Conservation (phyloP, 148 eudicot species). For the Gaultheria prostrata region DNA sequence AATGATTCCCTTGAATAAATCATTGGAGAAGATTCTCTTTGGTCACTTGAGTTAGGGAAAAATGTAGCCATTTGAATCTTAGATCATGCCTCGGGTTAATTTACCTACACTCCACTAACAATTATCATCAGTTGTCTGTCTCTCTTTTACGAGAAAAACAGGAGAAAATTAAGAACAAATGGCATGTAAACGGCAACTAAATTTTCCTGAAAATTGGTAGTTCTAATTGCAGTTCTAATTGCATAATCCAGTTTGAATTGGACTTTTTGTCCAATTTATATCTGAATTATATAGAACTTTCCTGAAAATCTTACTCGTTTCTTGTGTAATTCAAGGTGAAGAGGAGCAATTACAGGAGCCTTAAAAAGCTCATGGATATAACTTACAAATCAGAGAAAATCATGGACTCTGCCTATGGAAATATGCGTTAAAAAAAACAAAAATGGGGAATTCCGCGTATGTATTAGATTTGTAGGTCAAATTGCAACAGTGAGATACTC, state of each 20-base stretch:
- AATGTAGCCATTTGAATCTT: constrained; percentile 35
- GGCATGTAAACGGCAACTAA: not conserved
- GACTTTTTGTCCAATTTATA: not conserved
- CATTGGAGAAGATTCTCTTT: constrained; percentile 31
- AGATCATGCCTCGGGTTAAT: not conserved
- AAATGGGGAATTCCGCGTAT: not conserved
- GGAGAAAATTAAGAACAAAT: not conserved
- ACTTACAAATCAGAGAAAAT: not conserved
- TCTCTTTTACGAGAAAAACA: not conserved
- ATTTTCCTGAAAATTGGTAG: not conserved
- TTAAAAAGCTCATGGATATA: not conserved
- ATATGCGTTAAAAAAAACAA: not conserved
- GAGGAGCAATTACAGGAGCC: not conserved
- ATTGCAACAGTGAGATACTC: constrained; percentile 11
- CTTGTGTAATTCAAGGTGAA: not conserved
- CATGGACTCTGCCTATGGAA: not conserved
- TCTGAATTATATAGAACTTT: not conserved
- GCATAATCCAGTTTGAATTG: not conserved
- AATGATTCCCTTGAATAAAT: constrained; percentile 30
- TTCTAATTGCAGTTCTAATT: not conserved
- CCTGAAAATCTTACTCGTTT: not conserved
- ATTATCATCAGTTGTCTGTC: constrained; percentile 9
- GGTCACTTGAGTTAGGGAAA: constrained; percentile 33
- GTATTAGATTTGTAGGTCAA: constrained; percentile 6
- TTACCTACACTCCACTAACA: constrained; percentile 1